Evolutionary conservation across 2,329 filamentous ascomycete genomes (phyloP), one percentile per base, ranked within the genome.

Genomic region (Sporothrix pallida): DNA sequence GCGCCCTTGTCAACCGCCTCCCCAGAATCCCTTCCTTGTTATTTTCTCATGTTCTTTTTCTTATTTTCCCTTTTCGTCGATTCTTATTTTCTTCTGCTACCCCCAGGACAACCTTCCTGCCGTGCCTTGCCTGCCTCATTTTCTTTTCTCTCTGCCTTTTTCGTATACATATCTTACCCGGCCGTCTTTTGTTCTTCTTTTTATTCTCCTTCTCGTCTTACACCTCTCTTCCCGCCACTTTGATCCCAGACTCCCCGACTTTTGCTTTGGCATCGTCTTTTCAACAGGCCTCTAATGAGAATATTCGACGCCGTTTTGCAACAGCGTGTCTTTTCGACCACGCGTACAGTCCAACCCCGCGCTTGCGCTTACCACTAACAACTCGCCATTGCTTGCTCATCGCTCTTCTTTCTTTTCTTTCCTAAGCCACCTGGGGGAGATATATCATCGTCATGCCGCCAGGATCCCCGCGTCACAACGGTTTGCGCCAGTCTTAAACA

Each of bases 371-470:
- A 60, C 70, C 56, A n/a, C 70, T 50, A 37, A 63, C 56, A 26
- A 44, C 20, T 37, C 44, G 5, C 8, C 70, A 37, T 54, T 13
- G 44, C 46, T n/a, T 54, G 31, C 31, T 37, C 31, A 37, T 13
- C 46, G 31, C 12, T 26, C 46, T 46, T 31, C 23, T 23, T 20
- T 17, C 2, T 60, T 17, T 13, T 23, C 23, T 23, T 10, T 23
- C 58, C 48, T 52, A 48, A 37, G 56, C 56, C 26, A 46, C 20
- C 46, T 26, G 31, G 62, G 56, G 70, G 26, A 63, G 70, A 50
- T 37, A 2, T 50, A 23, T 72, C 56, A 52, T 54, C 70, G 70
- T 72, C 58, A 72, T 72, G 46, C 70, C 58, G 44, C 70, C 46
- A 46, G 70, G 26, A 17, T 23, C 20, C 46, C 58, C 70, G 56